Base-by-base conservation (phyloP, 75 land plant genomes). In the Cupressus sempervirens region DNA sequence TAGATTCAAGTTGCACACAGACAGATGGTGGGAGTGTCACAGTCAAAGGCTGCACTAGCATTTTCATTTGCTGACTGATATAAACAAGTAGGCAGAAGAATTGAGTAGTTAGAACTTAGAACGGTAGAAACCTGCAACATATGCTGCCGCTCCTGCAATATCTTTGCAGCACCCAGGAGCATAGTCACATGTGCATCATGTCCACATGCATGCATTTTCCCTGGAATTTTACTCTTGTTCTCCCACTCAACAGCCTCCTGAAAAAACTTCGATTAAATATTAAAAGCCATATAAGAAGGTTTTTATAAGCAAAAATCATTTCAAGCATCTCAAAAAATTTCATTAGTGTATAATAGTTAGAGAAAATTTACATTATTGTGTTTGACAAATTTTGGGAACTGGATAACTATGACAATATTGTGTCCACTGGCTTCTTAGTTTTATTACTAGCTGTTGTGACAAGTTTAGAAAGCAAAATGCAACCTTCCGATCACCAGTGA, bases 161-260 rank as follows among this genome's bases (percentile, higher is more conserved):
- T 88, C 87, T 85, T 90, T 82, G 96, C 97, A 83, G 97, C 97
- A 38, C 96, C 96, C 34, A 94, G 88, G 41, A 94, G 96, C 92
- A 95, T 95, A 16, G 97, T 88, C 18, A 91, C 94, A 88, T 95
- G 97, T 12, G 93, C 97, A 90, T 95, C 97, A 82, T 95, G 97
- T 32, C 97, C 97, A 86, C 97, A 95, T 38, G 92, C 95, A 83
- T 95, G 97, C 97, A 95, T 95, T 84, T 94, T 94, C 1, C 97
- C 97, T 13, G 87, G 76, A 72, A 87, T 83, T 80, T 91, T 92
- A 83, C 97, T 95, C 88, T 89, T 92, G 82, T 94, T 93, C 74
- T 92, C 93, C 94, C 94, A 92, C 52, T 94, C 94, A 18, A 94
- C 93, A 40, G 16, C 68, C 68, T 95, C 97, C 97, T 95, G 87